Percentiles rank a stretch among this genome's conserved stretches.
phyloP scores from a whole-genome alignment of 2,329 filamentous ascomycete genomes.

The Cercospora sojina region DNA sequence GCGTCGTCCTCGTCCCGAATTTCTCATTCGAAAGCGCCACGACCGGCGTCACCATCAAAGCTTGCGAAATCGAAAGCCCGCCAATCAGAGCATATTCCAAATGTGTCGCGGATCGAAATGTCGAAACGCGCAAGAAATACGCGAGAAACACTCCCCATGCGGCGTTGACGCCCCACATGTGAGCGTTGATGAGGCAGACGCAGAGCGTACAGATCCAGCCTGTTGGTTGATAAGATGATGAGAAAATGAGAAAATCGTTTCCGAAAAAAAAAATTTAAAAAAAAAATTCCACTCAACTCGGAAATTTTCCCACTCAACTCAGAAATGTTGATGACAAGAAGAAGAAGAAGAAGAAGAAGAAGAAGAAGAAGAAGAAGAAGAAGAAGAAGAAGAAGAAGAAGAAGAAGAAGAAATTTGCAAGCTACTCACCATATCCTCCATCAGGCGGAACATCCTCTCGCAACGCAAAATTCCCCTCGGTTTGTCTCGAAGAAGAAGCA shows the following conservation, averaged over 20 bases:
- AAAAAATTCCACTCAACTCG: too few relatives aligned
- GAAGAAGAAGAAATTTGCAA: too few relatives aligned
- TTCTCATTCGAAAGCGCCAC: constrained; percentile 59
- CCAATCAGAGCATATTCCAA: constrained; percentile 75
- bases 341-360: too few relatives aligned
- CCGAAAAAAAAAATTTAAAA: too few relatives aligned
- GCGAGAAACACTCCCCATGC: constrained; percentile 67
- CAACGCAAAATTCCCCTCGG: constrained; percentile 21
- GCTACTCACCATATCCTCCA: constrained; percentile 57
- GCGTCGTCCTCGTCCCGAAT: constrained; percentile 61
- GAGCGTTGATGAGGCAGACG: constrained; percentile 44
- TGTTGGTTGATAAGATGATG: too few relatives aligned
- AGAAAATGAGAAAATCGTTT: too few relatives aligned
- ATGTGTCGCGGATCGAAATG: constrained; percentile 60
- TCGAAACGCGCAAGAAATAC: constrained; percentile 64
- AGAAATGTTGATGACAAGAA: too few relatives aligned
- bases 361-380: too few relatives aligned
- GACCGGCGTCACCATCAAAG: constrained; percentile 65
- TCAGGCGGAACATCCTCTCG: constrained; percentile 51
- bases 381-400: too few relatives aligned
- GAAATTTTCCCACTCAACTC: too few relatives aligned
- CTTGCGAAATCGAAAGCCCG: constrained; percentile 63
- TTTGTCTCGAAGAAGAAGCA: not conserved
- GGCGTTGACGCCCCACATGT: constrained; percentile 49
- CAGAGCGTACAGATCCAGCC: constrained; percentile 52